Evolutionary conservation across 2,329 filamentous ascomycete species (phyloP).

Genomic region (Ophiocordyceps unilateralis): DNA sequence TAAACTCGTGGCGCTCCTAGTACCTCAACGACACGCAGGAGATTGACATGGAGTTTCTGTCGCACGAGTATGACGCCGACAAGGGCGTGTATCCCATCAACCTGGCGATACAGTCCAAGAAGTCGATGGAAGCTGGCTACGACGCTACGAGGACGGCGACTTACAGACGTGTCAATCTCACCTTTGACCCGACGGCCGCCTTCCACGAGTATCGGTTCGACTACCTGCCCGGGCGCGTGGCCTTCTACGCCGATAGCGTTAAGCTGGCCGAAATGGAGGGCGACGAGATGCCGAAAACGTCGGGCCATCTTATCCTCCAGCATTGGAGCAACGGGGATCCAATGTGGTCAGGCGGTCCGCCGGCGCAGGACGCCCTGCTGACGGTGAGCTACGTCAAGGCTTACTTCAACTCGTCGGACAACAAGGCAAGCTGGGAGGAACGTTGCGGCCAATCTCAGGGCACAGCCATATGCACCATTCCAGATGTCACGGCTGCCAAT

Average conservation of each 20-base stretch:
- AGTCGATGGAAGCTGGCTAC: slow-evolving; percentile 40
- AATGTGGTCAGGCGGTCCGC: slow-evolving; percentile 56
- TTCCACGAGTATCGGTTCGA: slow-evolving; percentile 74
- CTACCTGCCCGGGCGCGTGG: slow-evolving; percentile 42
- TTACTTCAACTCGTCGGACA: slow-evolving; percentile 57
- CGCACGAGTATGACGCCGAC: slow-evolving; percentile 37
- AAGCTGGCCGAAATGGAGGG: slow-evolving; percentile 38
- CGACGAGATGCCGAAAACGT: slow-evolving; percentile 36
- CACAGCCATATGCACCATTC: slow-evolving; percentile 10
- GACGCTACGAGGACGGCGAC: slow-evolving; percentile 42
- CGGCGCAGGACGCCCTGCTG: slow-evolving; percentile 40
- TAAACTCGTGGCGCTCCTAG: slow-evolving; percentile 20
- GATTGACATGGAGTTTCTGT: slow-evolving; percentile 68
- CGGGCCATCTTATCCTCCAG: slow-evolving; percentile 52
- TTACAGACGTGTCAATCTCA: slow-evolving; percentile 39
- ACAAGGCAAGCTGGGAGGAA: slow-evolving; percentile 2
- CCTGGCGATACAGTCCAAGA: slow-evolving; percentile 55
- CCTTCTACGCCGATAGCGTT: slow-evolving; percentile 51
- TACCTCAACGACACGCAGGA: slow-evolving; percentile 67
- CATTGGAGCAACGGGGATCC: slow-evolving; percentile 67
- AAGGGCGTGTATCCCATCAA: slow-evolving; percentile 44
- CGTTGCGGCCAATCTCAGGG: slow-evolving; percentile 1
- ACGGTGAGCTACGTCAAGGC: slow-evolving; percentile 55
- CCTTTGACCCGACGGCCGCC: slow-evolving; percentile 45
- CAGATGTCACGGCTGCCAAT: slow-evolving; percentile 7